Evolutionary conservation across 768 basidiomycete genomes (phyloP), one percentile per base, ranked within the genome.

Genomic region (Termitomyces titanicus): DNA sequence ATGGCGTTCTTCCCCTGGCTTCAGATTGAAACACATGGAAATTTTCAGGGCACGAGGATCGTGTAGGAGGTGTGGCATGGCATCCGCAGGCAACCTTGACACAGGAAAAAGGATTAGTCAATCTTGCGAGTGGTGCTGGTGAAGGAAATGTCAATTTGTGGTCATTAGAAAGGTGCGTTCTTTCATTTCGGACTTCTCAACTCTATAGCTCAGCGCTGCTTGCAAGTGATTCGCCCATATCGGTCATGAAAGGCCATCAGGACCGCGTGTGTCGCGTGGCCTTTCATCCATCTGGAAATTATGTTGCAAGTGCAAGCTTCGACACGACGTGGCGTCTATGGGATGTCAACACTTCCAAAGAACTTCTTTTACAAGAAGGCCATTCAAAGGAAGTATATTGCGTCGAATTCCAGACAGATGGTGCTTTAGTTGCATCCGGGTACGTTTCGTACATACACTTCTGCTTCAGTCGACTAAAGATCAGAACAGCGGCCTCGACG

Each of bases 241-340:
- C 92, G 0, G 83, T 86, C 3, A 74, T 99, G 68, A 82, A 85
- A 70, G 97, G 97, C 1, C 97, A 98, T 67, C 81, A 86, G 66
- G 88, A 86, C 55, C 88, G 97, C 20, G 86, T 99, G 2, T 95
- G 93, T 68, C 85, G 97, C 15, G 89, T 98, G 20, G 92, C 90
- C 0, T 99, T 98, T 71, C 97, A 99, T 70, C 95, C 97, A 2
- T 96, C 94, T 0, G 97, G 97, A 1, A 74, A 88, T 43, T 98
- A 95, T 68, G 82, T 97, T 27, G 95, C 90, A 2, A 95, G 93
- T 57, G 95, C 97, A 1, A 93, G 92, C 59, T 98, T 95, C 63
- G 97, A 99, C 70, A 96, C 92, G 15, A 92, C 96, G 25, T 99
- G 97, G 97, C 77, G 97, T 42, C 70, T 98, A 50, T 99, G 97